Percentiles rank a stretch among this genome's conserved stretches.
Evolutionary conservation across 352 stramenopile genomes (phyloP).

Genomic region (Globisporangium spiculum): DNA sequence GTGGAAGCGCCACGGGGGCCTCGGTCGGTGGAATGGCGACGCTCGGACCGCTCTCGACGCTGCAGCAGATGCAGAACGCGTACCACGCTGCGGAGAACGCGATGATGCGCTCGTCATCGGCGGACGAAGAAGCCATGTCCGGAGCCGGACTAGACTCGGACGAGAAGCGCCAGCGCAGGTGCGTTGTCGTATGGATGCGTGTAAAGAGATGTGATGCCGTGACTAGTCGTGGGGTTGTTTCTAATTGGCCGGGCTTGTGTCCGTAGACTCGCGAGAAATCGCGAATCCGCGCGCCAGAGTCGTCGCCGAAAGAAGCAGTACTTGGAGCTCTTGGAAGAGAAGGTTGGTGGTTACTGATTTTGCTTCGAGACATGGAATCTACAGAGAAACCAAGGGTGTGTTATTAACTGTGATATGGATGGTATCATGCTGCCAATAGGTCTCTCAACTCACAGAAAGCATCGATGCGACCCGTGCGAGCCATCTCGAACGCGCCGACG

Average conservation of each 20-base stretch:
- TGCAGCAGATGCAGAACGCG: conserved; percentile 46
- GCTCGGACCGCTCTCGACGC: conserved; percentile 24
- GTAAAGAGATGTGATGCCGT: neutral
- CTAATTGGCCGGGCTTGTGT: neutral
- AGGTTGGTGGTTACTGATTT: conserved; percentile 30
- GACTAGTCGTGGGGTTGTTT: neutral
- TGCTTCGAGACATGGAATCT: neutral
- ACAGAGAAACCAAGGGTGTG: neutral
- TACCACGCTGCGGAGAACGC: conserved; percentile 55
- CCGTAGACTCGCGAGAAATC: conserved; percentile 69
- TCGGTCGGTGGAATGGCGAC: conserved; percentile 6
- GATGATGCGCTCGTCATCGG: conserved; percentile 45
- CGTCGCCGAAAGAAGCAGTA: conserved; percentile 90
- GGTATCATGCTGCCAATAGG: conserved; percentile 25
- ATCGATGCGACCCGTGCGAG: conserved; percentile 77
- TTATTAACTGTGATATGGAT: neutral
- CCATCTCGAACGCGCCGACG: conserved; percentile 76
- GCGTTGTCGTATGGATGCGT: neutral
- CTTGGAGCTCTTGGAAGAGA: conserved; percentile 84
- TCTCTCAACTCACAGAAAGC: conserved; percentile 84
- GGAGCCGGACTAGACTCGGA: conserved; percentile 53
- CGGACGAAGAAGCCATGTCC: conserved; percentile 49
- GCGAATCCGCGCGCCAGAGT: conserved; percentile 86
- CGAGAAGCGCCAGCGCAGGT: conserved; percentile 76
- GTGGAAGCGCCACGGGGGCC: conserved; percentile 8